Base-by-base conservation (phyloP, 1,284 basidiomycete genomes). In the Malassezia equina region DNA sequence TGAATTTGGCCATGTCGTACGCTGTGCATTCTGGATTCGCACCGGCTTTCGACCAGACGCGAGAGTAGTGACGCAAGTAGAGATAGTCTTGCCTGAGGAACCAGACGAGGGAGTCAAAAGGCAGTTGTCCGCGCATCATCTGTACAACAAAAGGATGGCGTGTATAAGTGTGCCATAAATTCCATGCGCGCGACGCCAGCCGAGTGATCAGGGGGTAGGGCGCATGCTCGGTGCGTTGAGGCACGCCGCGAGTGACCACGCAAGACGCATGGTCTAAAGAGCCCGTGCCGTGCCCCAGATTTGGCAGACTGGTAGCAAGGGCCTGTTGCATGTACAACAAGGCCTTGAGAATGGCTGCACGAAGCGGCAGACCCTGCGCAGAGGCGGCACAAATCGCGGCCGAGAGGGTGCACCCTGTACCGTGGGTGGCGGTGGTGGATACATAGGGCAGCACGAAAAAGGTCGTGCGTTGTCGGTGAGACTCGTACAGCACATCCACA, bases 361-460 rank as follows among this genome's bases (percentile, higher is more conserved):
- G 69, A 24, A 86, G 82, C 83, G 64, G 71, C 64, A 67, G 63
- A 32, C 83, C 83, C 33, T 78, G 77, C 0, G 81, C 83, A 12
- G 90, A 76, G 21, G 79, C 79, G 47, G 83, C 84, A 1, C 86
- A 84, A 13, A 94, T 80, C 0, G 89, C 88, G 0, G 90, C 84
- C 34, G 84, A 86, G 8, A 95, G 79, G 0, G 91, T 95, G 73
- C 90, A 96, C 1, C 91, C 91, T 0, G 91, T 95, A 1, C 91
- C 91, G 69, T 95, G 91, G 0, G 90, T 72, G 3, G 64, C 62
- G 3, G 28, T 50, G 0, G 66, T 59, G 6, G 43, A 40, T 3
- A 71, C 41, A 13, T 57, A 47, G 3, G 65, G 63, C 32, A 65
- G 65, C 51, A 71, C 44, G 43, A 70, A 69, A 13, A 73, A 31